Evolutionary conservation across 192 early-diverging fungal genomes (phyloP).

Genomic region (Podochytrium sp.): DNA sequence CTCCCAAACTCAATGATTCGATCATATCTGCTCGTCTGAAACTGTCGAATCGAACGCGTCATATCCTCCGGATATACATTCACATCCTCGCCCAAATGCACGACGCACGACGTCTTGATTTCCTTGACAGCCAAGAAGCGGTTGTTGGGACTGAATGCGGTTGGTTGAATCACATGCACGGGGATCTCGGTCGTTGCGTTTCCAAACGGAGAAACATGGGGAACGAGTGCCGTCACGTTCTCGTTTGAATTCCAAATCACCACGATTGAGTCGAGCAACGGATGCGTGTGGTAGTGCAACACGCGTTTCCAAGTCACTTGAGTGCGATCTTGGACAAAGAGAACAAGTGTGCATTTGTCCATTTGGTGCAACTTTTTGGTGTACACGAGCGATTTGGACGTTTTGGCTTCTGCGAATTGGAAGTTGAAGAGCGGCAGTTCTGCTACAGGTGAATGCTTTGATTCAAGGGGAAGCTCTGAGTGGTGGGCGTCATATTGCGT

Average conservation of each 20-base stretch:
- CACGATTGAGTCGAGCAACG: constrained; percentile 26
- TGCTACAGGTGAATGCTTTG: not conserved
- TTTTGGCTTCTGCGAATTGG: not conserved
- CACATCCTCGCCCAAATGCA: constrained; percentile 35
- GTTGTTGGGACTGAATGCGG: constrained; percentile 13
- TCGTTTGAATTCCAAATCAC: constrained; percentile 38
- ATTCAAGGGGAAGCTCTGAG: not conserved
- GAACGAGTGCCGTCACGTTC: constrained; percentile 11
- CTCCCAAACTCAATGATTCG: not conserved
- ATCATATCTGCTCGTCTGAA: constrained; percentile 17
- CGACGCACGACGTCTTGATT: constrained; percentile 30
- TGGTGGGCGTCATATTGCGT: not conserved
- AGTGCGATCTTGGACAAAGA: constrained; percentile 29
- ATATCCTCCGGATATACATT: constrained; percentile 27
- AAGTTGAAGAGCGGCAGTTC: constrained; percentile 1
- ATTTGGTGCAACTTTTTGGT: not conserved
- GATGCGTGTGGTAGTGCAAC: constrained; percentile 31
- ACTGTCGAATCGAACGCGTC: constrained; percentile 17
- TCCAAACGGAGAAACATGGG: not conserved
- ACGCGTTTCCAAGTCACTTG: constrained; percentile 1
- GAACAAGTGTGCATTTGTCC: constrained; percentile 36
- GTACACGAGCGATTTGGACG: not conserved
- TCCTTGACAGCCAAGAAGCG: constrained; percentile 27
- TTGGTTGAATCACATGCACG: constrained; percentile 8
- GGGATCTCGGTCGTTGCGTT: constrained; percentile 14